Evolutionary conservation across 306 rosid genomes (phyloP).

Genomic region (Rosa chinensis): DNA sequence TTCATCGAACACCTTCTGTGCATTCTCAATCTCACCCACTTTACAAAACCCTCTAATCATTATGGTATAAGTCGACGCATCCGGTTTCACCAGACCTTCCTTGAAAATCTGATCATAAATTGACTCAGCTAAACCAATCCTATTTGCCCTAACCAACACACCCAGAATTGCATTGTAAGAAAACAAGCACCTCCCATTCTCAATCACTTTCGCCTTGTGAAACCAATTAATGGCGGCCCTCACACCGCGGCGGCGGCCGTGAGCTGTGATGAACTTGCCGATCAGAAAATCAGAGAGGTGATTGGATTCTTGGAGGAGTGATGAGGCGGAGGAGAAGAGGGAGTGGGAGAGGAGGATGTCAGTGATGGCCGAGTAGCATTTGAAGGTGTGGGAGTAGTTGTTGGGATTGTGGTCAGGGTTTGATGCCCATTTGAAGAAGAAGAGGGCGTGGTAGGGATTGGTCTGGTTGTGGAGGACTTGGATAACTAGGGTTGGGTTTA

Average conservation of each 20-base stretch:
- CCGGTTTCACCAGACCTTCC: slow-evolving; percentile 33
- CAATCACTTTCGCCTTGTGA: slow-evolving; percentile 34
- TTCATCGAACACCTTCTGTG: slow-evolving; percentile 52
- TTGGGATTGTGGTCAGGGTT: slow-evolving; percentile 24
- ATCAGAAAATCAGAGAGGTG: slow-evolving; percentile 35
- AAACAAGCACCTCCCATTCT: slow-evolving; percentile 31
- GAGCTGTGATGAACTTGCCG: slow-evolving; percentile 41
- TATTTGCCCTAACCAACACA: slow-evolving; percentile 46
- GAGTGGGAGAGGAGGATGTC: slow-evolving; percentile 46
- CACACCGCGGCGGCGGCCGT: slow-evolving; percentile 38
- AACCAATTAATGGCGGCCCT: slow-evolving; percentile 58
- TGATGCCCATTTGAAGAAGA: slow-evolving; percentile 41
- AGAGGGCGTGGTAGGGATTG: slow-evolving; percentile 26
- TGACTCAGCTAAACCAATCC: slow-evolving; percentile 37
- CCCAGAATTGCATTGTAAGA: slow-evolving; percentile 46
- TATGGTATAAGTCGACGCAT: slow-evolving; percentile 44
- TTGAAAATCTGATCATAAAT: slow-evolving; percentile 39
- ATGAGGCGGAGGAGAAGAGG: slow-evolving; percentile 45
- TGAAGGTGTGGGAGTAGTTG: slow-evolving; percentile 28
- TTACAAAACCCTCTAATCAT: slow-evolving; percentile 52
- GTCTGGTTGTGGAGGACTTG: slow-evolving; percentile 28
- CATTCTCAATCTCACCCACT: slow-evolving; percentile 42
- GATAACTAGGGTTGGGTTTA: slow-evolving; percentile 28
- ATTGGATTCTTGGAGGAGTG: slow-evolving; percentile 37
- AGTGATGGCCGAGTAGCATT: slow-evolving; percentile 28